Evolutionary conservation across 2,329 filamentous ascomycete genomes (phyloP), one percentile per base, ranked within the genome.

Genomic region (Aspergillus brasiliensis): DNA sequence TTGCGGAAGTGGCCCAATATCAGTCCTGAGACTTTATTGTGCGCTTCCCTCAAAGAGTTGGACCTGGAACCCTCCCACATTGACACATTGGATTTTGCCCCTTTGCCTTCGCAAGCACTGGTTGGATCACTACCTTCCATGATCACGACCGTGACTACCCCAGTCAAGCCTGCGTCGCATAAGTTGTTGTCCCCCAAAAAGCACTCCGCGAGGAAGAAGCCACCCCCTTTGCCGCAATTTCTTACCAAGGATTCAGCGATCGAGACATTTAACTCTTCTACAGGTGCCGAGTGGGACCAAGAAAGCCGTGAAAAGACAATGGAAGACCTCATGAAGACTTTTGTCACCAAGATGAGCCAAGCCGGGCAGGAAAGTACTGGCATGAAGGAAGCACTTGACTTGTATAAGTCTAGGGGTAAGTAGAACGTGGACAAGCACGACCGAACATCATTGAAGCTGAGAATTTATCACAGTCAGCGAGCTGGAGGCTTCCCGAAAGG

Each of bases 371-470:
- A 91, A 57, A 88, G 86, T 67, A 88, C 85, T 58, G 84, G 82
- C 5, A 81, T 92, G 62, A 91, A 94, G 67, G 89, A 95, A 63
- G 85, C 88, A 0, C 82, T 96, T 48, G 86, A 89, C 15, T 68
- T 91, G 8, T 89, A 91, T 65, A 96, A 94, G 72, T 84, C 82
- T 54, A 86, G 88, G 83, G 86, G 91, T 95, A 81, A 66, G 86
- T 8, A 11, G 13, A 3, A 5, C 8, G 28, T 46, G 11, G 2
- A 28, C 31, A 34, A 23, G 44, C 17, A 44, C 28, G 23, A 28
- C 8, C 38, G 11, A 2, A 40, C 2, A 31, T n/a, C 11, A 19
- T 23, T 34, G 46, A 49, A 15, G 6, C 31, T 17, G n/a, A 49
- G n/a, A 8, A 8, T 51, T 8, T 13, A n/a, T n/a, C 44, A n/a